Evolutionary conservation across 208 protist species (phyloP), one percentile per base, ranked within the genome.

Genomic region (Leishmania lainsoni): DNA sequence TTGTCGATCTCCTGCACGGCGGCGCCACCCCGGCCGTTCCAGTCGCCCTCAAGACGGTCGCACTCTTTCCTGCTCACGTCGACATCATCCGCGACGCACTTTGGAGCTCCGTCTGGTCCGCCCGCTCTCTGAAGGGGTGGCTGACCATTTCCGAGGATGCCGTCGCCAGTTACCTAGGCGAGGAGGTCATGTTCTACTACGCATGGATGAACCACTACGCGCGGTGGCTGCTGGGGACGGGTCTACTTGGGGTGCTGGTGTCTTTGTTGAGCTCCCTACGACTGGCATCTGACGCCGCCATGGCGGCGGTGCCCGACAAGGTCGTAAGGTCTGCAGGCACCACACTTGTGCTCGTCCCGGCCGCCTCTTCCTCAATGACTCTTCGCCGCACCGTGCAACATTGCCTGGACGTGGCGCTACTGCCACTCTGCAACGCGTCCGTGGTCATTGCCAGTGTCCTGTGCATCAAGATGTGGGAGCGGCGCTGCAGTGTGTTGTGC

Each of bases 131-230:
- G 65, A 51, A 14, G 68, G 63, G 58, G 56, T 75, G 76, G 52
- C 65, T 81, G 74, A 63, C 74, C 59, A 56, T 86, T 14, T 35
- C 66, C 32, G 82, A 89, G 75, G 79, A 79, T 51, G 79, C 76
- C 66, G 80, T 89, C 68, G 78, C 79, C 4, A 54, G 51, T 22
- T 96, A 96, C 85, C 94, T 95, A 75, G 91, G 91, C 29, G 81
- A 83, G 32, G 86, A 92, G 66, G 84, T 86, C 63, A 88, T 85
- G 78, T 93, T 96, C 78, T 95, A 95, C 86, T 96, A 93, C 75
- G 87, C 91, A 35, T 96, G 90, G 89, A 94, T 96, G 90, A 92
- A 92, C 77, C 88, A 87, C 86, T 94, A 93, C 81, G 79, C 88
- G 42, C 69, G 80, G 45, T 94, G 89, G 90, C 80, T 95, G 63